phyloP scores from a whole-genome alignment of 805 yeast species.

The Blastobotrys chiropterorum region DNA sequence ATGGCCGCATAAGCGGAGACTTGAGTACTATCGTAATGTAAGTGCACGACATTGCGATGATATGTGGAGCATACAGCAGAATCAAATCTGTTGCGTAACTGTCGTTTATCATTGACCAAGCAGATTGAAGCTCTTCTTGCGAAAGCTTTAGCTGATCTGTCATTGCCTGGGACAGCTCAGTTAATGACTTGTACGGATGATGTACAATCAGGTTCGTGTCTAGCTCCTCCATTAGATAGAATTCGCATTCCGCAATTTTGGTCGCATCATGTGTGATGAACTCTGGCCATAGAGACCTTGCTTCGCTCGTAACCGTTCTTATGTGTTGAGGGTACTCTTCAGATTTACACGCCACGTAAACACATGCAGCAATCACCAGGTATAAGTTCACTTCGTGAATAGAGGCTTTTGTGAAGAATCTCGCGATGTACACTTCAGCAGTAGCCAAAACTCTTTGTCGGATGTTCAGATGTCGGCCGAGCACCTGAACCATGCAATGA shows the following conservation, averaged over 20 bases:
- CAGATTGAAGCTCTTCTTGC: slow-evolving; percentile 61
- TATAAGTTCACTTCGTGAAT: slow-evolving; percentile 79
- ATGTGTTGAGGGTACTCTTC: slow-evolving; percentile 96
- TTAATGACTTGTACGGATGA: slow-evolving; percentile 37
- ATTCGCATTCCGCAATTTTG: slow-evolving; percentile 91
- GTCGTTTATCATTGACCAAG: slow-evolving; percentile 89
- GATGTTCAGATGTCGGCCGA: slow-evolving; percentile 71
- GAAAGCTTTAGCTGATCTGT: slow-evolving; percentile 40
- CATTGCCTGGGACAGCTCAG: slow-evolving; percentile 43
- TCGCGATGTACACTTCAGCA: slow-evolving; percentile 76
- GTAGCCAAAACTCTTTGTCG: slow-evolving; percentile 84
- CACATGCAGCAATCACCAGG: slow-evolving; percentile 72
- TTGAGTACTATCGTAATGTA: slow-evolving; percentile 64
- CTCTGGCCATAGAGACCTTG: slow-evolving; percentile 91
- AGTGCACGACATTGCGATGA: slow-evolving; percentile 75
- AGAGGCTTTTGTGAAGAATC: slow-evolving; percentile 69
- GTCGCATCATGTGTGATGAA: slow-evolving; percentile 87
- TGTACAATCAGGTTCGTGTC: slow-evolving; percentile 35
- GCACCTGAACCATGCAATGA: slow-evolving; percentile 64
- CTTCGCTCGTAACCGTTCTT: slow-evolving; percentile 73
- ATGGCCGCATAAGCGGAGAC: slow-evolving; percentile 29
- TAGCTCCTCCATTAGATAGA: slow-evolving; percentile 84
- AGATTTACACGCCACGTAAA: slow-evolving; percentile 86
- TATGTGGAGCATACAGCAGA: slow-evolving; percentile 80
- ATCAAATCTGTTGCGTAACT: slow-evolving; percentile 84